Base-by-base conservation (phyloP, 176 grass and related monocot genomes). In the Cenchrus americanus region DNA sequence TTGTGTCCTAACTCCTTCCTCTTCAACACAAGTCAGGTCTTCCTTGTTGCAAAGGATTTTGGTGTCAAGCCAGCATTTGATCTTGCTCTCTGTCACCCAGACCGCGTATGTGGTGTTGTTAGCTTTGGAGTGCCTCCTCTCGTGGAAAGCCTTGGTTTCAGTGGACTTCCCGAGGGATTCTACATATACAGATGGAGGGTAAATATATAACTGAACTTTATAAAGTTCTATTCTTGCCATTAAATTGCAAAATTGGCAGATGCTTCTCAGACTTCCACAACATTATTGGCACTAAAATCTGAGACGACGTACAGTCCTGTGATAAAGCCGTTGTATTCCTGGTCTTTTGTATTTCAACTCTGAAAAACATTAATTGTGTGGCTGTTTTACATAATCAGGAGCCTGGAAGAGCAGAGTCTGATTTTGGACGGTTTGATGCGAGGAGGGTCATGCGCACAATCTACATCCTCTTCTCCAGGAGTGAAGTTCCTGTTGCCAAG, bases 111-210 rank as follows among this genome's bases (percentile, higher is more conserved):
- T 27, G 80, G 89, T 14, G 63, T 89, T 10, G 18, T 91, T 32
- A 88, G 27, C 79, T 48, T 94, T 22, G 89, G 92, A 59, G 37
- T 91, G 46, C 89, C 89, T 13, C 90, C 83, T 71, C n/a, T 84
- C 12, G 24, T 87, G 2, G 22, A 21, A 43, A 30, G 10, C 26
- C 11, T 82, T 4, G 15, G 15, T 47, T 74, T 66, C 50, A 78
- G 82, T 30, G 50, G 55, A n/a, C 54, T 89, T 23, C 89, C 92
- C 6, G 80, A 86, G 22, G 92, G 92, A 48, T 91, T 89, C 19
- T 94, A 94, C 89, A 75, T 94, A 53, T 57, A 69, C 37, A 88
- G 86, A 80, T 94, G 92, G 92, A 75, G 22, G 86, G 89, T 91
- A 94, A 83, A 52, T 3, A 44, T 9, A 44, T 9, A 23, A 52